Conservation (phyloP, 2,329 filamentous ascomycete species). For the Fusarium vanettenii region DNA sequence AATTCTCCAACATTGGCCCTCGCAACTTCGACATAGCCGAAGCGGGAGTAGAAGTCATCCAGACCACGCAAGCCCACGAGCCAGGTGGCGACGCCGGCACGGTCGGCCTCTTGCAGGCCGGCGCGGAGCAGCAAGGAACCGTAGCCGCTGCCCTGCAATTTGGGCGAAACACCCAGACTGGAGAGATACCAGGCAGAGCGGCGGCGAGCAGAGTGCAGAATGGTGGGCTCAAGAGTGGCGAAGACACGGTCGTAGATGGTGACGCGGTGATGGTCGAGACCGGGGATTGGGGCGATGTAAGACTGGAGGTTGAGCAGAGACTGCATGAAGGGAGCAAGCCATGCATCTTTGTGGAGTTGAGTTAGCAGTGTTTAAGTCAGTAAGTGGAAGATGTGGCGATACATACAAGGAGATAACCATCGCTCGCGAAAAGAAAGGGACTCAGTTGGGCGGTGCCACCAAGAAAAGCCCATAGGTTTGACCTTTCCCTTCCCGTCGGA, state of each 20-base stretch:
- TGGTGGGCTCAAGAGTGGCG: conserved; percentile 36
- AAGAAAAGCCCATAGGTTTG: conserved; percentile 46
- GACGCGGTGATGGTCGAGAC: conserved; percentile 32
- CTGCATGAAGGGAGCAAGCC: conserved; percentile 46
- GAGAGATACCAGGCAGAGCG: conserved; percentile 51
- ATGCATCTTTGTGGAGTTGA: conserved; percentile 37
- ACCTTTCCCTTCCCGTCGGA: conserved; percentile 21
- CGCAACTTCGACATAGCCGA: conserved; percentile 50
- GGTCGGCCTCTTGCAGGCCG: conserved; percentile 45
- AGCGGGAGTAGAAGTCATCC: conserved; percentile 48
- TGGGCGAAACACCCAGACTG: conserved; percentile 48
- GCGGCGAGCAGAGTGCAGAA: conserved; percentile 45
- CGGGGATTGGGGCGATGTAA: conserved; percentile 40
- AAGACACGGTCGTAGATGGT: conserved; percentile 44
- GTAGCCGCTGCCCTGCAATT: conserved; percentile 46
- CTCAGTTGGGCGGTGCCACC: conserved; percentile 47
- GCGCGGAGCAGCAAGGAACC: conserved; percentile 47
- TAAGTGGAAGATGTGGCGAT: not conserved
- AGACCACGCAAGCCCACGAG: conserved; percentile 47
- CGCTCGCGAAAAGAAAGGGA: conserved; percentile 44
- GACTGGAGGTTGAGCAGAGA: conserved; percentile 39
- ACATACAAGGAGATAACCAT: conserved; percentile 49
- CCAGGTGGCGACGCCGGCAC: conserved; percentile 46
- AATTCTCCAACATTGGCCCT: conserved; percentile 51
- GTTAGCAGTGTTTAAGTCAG: not conserved